Base-by-base conservation (phyloP, 1,284 basidiomycete species). In the Heliocybe sulcata region DNA sequence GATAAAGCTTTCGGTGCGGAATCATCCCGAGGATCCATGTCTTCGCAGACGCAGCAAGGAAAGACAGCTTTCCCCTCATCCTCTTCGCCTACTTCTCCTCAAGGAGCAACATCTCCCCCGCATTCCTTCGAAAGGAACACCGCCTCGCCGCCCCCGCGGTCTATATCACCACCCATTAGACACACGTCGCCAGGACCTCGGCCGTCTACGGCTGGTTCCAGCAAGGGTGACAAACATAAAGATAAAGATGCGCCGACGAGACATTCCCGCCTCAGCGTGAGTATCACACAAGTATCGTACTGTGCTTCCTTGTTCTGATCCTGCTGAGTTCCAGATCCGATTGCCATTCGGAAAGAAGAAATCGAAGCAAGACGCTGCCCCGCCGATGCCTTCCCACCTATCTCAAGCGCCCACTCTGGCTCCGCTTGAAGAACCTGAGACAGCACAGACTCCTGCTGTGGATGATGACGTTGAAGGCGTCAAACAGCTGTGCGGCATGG, bases 401-500 rank as follows among this genome's bases (percentile, higher is more conserved):
- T 68, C 75, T 3, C 73, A 75, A 47, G 64, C 47, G 22, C 22
- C 47, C n/a, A 26, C 3, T 14, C 27, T 49, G 14, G 71, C 57
- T 65, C 76, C 56, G 72, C 81, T 64, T 68, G 67, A 83, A 55
- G 77, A 81, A 55, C 71, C 78, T 9, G 58, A 60, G 25, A 65
- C 72, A 45, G 65, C 63, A 14, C 63, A 61, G 6, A 79, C 83
- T 3, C 81, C 86, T 0, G 78, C 77, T 1, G 74, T 77, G 10
- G 85, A 85, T 27, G 89, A 90, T 58, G 91, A 93, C 59, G 82
- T 86, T 3, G 83, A 86, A 59, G 72, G 82, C 0, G 87, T 94
- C 31, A 92, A 88, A 65, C 84, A 86, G 61, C 72, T 94, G 47
- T 81, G 80, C 51, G 79, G 76, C 27, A 93, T 94, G 90, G 91